Conservation (phyloP, 441 rosid species). For the Pelargonium citronellum region DNA sequence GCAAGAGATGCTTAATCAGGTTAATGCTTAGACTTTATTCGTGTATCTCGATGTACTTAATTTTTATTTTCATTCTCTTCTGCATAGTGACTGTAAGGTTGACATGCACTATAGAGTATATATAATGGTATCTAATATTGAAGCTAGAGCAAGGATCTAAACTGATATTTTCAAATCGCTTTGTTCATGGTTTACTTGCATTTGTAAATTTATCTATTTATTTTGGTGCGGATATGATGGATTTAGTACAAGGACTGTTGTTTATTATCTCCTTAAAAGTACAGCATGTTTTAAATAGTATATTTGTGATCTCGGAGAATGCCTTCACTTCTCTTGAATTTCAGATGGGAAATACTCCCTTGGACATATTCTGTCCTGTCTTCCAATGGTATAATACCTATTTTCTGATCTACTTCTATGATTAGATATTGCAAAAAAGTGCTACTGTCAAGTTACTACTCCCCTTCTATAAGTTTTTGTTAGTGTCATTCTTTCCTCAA, state of each 20-base stretch:
- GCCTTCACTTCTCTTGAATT: background rate
- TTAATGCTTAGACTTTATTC: slow-evolving; percentile 24
- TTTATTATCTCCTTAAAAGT: too few relatives aligned
- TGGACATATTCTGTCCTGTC: background rate
- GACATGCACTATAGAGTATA: too few relatives aligned
- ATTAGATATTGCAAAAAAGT: background rate
- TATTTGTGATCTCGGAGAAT: background rate
- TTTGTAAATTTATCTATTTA: background rate
- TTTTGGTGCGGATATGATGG: background rate
- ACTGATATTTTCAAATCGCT: background rate
- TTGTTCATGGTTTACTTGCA: background rate
- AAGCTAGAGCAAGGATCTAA: background rate
- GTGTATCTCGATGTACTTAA: background rate
- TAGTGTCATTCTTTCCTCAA: background rate
- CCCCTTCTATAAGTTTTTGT: background rate
- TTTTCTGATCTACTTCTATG: background rate
- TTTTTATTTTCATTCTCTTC: too few relatives aligned
- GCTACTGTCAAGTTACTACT: background rate
- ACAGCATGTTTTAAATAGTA: too few relatives aligned
- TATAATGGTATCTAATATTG: too few relatives aligned
- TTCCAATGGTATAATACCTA: background rate
- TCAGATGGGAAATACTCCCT: background rate
- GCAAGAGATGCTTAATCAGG: slow-evolving; percentile 82
- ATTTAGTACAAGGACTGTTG: background rate
- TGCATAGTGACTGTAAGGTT: too few relatives aligned